Conservation (phyloP, 2,329 filamentous ascomycete species). For the Teratosphaeriaceae sp. region DNA sequence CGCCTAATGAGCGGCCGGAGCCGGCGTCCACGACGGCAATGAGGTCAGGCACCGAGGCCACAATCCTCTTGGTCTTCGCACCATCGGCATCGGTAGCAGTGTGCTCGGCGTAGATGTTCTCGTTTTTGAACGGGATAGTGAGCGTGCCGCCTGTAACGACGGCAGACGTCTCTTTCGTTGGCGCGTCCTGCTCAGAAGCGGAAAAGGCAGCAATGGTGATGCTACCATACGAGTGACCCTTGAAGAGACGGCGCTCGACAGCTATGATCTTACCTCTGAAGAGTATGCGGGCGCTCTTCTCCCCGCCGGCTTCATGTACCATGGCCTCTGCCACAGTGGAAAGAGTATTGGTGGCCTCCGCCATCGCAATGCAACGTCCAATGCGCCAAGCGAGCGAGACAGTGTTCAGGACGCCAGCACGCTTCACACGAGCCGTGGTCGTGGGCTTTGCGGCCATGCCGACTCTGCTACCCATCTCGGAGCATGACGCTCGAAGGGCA, state of each 20-base stretch:
- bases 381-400: conserved; percentile 46
- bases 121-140: conserved; percentile 67
- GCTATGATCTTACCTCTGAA: conserved; percentile 59
- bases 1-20: conserved; percentile 45
- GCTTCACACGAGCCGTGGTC: conserved; percentile 31
- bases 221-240: conserved; percentile 55
- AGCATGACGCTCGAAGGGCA: conserved; percentile 30
- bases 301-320: conserved; percentile 52
- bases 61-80: conserved; percentile 34
- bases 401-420: conserved; percentile 35
- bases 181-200: conserved; percentile 16
- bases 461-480: conserved; percentile 37
- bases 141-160: conserved; percentile 42
- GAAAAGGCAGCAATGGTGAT: conserved; percentile 40
- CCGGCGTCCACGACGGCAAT: conserved; percentile 45
- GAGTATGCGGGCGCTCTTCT: conserved; percentile 48
- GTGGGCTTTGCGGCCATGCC: conserved; percentile 37
- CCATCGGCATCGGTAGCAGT: conserved; percentile 26
- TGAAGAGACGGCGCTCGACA: conserved; percentile 50
- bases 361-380: conserved; percentile 51
- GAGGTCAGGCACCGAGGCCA: conserved; percentile 46
- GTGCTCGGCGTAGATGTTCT: conserved; percentile 57
- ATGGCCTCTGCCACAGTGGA: conserved; percentile 53
- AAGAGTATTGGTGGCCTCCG: conserved; percentile 44
- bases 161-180: conserved; percentile 17